phyloP scores from a whole-genome alignment of 1,284 basidiomycete genomes.

The Sporisorium sorghi region DNA sequence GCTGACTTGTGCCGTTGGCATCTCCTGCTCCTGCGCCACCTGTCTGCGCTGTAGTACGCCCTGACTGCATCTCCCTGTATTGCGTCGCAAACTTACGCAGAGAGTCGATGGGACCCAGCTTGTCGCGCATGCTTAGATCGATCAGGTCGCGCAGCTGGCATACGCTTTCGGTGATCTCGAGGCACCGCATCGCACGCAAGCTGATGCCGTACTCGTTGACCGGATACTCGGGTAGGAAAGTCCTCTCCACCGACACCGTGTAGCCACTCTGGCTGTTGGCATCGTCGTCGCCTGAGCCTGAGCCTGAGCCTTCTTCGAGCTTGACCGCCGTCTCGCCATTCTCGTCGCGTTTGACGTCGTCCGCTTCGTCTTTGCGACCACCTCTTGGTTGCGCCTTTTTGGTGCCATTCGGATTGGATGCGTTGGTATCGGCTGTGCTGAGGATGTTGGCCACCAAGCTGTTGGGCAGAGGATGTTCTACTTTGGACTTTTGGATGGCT shows the following conservation, averaged over 20 bases:
- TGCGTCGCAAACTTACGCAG: constrained; percentile 50
- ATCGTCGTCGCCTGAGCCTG: constrained; percentile 33
- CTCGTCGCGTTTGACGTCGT: constrained; percentile 34
- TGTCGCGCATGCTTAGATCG: constrained; percentile 52
- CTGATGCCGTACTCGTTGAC: constrained; percentile 65
- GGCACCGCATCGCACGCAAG: constrained; percentile 60
- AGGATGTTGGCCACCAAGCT: constrained; percentile 40
- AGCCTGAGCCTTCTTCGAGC: constrained; percentile 26
- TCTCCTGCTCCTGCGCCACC: constrained; percentile 7
- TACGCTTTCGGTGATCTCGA: constrained; percentile 63
- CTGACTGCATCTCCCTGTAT: constrained; percentile 43
- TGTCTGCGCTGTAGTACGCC: constrained; percentile 19
- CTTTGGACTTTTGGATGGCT: constrained; percentile 50
- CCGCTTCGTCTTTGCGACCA: constrained; percentile 35
- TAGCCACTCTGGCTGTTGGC: constrained; percentile 31
- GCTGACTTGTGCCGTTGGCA: constrained; percentile 13
- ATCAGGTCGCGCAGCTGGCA: constrained; percentile 61
- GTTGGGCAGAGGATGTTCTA: constrained; percentile 43
- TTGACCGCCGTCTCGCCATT: constrained; percentile 26
- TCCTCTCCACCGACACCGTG: constrained; percentile 49
- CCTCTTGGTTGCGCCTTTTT: constrained; percentile 30
- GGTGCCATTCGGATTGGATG: constrained; percentile 6
- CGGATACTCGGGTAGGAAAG: constrained; percentile 54
- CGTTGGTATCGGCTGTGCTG: constrained; percentile 21
- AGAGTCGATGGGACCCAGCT: constrained; percentile 51